Evolutionary conservation across 495 filamentous ascomycete species (phyloP).

Genomic region (Podospora fimiseda): DNA sequence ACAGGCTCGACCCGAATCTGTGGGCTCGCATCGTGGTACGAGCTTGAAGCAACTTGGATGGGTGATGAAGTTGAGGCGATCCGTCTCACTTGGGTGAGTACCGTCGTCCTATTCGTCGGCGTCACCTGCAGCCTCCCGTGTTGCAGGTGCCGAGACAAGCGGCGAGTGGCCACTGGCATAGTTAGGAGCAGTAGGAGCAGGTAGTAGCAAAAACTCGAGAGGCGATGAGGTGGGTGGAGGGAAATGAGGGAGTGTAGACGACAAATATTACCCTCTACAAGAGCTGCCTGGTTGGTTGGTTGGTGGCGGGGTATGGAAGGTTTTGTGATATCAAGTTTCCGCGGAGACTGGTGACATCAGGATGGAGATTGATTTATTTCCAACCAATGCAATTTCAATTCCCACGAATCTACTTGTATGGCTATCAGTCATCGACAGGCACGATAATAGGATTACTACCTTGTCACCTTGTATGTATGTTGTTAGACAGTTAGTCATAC

Average conservation of each 20-base stretch:
- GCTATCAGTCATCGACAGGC: no score
- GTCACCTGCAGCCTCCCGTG: constrained; percentile 10
- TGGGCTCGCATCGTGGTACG: background rate
- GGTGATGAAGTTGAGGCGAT: constrained; percentile 10
- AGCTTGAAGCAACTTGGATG: background rate
- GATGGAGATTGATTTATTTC: background rate
- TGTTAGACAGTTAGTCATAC: no score
- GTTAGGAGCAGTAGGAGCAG: background rate
- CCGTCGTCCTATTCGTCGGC: background rate
- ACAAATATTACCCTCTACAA: no score
- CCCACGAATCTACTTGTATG: no score
- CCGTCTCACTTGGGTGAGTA: constrained; percentile 10
- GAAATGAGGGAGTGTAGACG: no score
- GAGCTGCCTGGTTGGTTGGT: background rate
- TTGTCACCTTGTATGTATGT: no score
- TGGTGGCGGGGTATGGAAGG: constrained; percentile 7
- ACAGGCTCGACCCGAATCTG: background rate
- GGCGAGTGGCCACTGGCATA: constrained; percentile 12
- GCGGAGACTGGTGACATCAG: constrained; percentile 3
- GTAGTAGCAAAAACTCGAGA: no score
- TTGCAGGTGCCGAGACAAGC: constrained; percentile 13
- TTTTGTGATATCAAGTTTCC: background rate
- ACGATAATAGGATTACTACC: no score
- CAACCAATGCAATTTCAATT: background rate
- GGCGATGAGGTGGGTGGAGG: no score